phyloP scores from a whole-genome alignment of 2,329 filamentous ascomycete species.

The Calonectria fujianensis region DNA sequence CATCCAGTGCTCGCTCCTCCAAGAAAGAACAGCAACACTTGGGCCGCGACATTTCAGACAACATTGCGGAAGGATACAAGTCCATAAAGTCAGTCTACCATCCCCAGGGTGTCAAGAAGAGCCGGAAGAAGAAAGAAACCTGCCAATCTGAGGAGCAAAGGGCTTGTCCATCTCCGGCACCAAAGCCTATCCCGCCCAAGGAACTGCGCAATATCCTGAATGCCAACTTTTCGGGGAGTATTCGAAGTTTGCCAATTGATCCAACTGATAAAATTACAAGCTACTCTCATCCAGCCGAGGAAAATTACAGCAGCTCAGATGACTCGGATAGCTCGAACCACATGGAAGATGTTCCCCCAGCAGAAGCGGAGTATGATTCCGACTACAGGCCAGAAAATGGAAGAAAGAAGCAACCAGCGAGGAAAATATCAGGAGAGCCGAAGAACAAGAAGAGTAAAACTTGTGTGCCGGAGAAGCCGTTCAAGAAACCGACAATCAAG shows the following conservation, averaged over 20 bases:
- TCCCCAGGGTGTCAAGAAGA: not conserved
- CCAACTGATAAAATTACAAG: not conserved
- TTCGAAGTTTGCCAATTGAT: slow-evolving; percentile 26
- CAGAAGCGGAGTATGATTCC: slow-evolving; percentile 46
- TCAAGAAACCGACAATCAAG: not conserved
- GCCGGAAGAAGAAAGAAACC: not conserved
- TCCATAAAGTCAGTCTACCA: slow-evolving; percentile 19
- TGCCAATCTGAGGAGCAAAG: not conserved
- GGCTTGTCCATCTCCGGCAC: not conserved
- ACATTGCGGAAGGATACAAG: slow-evolving; percentile 11
- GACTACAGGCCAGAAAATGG: slow-evolving; percentile 43
- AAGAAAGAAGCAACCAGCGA: slow-evolving; percentile 33
- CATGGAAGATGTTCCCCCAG: slow-evolving; percentile 14
- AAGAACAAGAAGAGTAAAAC: slow-evolving; percentile 37
- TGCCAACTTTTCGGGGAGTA: slow-evolving; percentile 12
- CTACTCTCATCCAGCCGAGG: not conserved
- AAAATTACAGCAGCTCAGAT: not conserved
- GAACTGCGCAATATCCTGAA: slow-evolving; percentile 39
- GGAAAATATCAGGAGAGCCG: slow-evolving; percentile 9
- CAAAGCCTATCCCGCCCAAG: slow-evolving; percentile 13
- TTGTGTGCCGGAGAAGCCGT: slow-evolving; percentile 3
- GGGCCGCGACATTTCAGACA: not conserved
- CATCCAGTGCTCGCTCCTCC: not conserved
- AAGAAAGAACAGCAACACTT: not conserved
- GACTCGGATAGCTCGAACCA: not conserved